Conservation (phyloP, 164 flowering plant genomes). For the Tetrastigma voinierianum region DNA sequence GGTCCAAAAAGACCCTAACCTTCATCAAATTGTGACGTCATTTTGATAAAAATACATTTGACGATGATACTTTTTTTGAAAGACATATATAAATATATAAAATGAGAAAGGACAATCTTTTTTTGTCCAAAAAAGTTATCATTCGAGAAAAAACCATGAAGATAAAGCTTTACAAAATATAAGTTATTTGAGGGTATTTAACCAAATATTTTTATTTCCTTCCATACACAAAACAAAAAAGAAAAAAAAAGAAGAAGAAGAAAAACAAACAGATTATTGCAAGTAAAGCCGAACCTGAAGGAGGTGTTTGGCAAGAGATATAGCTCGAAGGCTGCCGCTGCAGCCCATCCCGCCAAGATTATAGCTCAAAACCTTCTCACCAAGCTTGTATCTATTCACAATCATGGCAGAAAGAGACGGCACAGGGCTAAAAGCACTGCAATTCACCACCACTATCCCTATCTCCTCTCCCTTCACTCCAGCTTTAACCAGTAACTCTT, state of each 20-base stretch:
- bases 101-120: too few relatives aligned
- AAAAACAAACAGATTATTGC: not conserved
- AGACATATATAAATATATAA: too few relatives aligned
- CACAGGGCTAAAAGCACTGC: conserved; percentile 24
- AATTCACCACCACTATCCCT: conserved; percentile 38
- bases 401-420: conserved; percentile 39
- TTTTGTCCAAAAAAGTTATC: too few relatives aligned
- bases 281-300: conserved; percentile 25
- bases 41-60: too few relatives aligned
- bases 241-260: not conserved
- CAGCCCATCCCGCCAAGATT: conserved; percentile 50
- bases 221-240: too few relatives aligned
- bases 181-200: too few relatives aligned
- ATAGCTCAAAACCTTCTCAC: conserved; percentile 23
- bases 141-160: too few relatives aligned
- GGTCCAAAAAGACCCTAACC: too few relatives aligned
- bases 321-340: conserved; percentile 31
- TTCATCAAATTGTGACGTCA: too few relatives aligned
- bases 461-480: conserved; percentile 25
- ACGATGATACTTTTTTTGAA: too few relatives aligned
- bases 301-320: conserved; percentile 40
- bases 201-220: too few relatives aligned
- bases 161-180: too few relatives aligned
- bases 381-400: conserved; percentile 36
- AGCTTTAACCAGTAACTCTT: conserved; percentile 29